phyloP scores from a whole-genome alignment of 441 rosid genomes.

The Jatropha podagrica region DNA sequence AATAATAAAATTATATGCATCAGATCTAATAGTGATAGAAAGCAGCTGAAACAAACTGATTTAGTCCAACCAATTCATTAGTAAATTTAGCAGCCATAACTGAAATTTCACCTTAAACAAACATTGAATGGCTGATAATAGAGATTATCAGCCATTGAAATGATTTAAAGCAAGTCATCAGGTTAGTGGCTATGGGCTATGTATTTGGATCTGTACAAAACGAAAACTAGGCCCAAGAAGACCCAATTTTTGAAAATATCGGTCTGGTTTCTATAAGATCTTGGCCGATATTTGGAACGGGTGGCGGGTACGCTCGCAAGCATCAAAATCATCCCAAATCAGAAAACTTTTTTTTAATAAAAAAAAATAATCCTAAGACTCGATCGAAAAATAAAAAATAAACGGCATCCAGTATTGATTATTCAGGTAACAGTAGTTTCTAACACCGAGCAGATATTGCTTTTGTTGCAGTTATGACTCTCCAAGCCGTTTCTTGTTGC shows the following conservation, averaged over 20 bases:
- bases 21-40: too few relatives aligned
- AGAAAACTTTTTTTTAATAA: background rate
- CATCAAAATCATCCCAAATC: background rate
- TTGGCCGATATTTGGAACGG: constrained; percentile 36
- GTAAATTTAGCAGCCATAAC: too few relatives aligned
- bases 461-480: constrained; percentile 38
- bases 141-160: too few relatives aligned
- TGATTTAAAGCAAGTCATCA: too few relatives aligned
- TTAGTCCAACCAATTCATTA: too few relatives aligned
- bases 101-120: too few relatives aligned
- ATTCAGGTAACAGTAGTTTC: background rate
- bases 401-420: background rate
- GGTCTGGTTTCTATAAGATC: constrained; percentile 2
- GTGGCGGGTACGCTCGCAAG: constrained; percentile 25
- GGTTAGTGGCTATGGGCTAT: too few relatives aligned
- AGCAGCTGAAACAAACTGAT: too few relatives aligned
- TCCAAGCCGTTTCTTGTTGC: constrained; percentile 53
- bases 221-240: too few relatives aligned
- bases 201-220: too few relatives aligned
- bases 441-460: background rate
- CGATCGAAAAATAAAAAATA: background rate
- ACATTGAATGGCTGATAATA: too few relatives aligned
- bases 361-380: constrained; percentile 6
- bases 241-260: background rate
- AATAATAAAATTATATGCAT: too few relatives aligned